These are phyloP conservation scores for Saposhnikovia divaricata DNA, from an alignment of 129 eudicot genomes.

Conservation along the genomic window DNA sequence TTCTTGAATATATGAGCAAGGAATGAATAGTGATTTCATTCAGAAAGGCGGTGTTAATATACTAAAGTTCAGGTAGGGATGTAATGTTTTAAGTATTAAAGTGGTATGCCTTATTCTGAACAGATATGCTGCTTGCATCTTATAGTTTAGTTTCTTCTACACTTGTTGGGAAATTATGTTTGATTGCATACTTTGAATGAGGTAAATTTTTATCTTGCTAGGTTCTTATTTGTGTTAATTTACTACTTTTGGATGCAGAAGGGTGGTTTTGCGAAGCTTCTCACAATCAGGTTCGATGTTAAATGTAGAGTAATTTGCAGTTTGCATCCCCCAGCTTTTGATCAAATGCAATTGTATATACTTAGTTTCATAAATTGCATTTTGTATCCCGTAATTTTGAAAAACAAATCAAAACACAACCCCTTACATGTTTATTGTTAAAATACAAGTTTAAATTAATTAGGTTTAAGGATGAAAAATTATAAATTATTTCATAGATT, in stretches of 20 bases:
- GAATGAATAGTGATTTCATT: not conserved
- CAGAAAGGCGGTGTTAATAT: not conserved
- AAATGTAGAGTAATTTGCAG: no score
- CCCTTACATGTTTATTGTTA: no score
- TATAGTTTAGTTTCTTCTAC: not conserved
- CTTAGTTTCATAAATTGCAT: no score
- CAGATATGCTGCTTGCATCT: not conserved
- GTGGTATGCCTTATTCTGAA: not conserved
- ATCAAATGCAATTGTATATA: no score
- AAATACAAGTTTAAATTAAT: no score
- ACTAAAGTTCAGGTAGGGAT: not conserved
- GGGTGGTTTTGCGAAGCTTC: slow-evolving; percentile 72
- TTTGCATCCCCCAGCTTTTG: no score
- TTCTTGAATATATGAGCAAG: not conserved
- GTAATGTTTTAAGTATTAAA: not conserved
- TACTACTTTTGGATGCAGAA: slow-evolving; percentile 48
- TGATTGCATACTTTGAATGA: not conserved
- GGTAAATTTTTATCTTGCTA: not conserved
- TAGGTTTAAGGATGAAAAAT: no score
- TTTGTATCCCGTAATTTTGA: no score
- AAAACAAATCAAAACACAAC: no score
- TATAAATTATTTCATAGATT: no score
- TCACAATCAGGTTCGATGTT: slow-evolving; percentile 69
- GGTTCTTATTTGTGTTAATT: slow-evolving; percentile 13
- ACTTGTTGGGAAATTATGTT: not conserved